Conservation (phyloP, 1,284 basidiomycete species). For the Pyrrhoderma lamaoense region DNA sequence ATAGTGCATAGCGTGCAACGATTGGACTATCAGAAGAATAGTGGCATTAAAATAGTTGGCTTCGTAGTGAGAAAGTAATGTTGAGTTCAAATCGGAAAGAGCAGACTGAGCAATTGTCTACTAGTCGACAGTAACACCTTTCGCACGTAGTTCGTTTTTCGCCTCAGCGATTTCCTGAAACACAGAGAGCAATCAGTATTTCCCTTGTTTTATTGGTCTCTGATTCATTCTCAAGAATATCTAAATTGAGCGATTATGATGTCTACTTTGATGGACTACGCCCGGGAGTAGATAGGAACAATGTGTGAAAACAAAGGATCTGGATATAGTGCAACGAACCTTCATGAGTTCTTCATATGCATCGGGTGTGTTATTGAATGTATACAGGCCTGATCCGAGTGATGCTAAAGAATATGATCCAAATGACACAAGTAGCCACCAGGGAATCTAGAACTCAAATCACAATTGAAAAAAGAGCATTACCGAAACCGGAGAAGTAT, state of each 20-base stretch:
- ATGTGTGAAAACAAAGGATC: not conserved
- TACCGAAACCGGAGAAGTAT: not conserved
- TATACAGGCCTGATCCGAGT: slow-evolving; percentile 41
- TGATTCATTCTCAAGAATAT: no score
- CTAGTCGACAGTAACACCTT: slow-evolving; percentile 44
- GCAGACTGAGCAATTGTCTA: not conserved
- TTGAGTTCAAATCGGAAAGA: no score
- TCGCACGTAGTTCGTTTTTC: slow-evolving; percentile 41
- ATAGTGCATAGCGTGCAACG: no score
- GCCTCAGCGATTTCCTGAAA: slow-evolving; percentile 39
- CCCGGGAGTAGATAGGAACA: not conserved
- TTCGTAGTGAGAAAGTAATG: no score
- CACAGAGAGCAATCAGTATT: not conserved
- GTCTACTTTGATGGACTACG: no score
- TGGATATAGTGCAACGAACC: slow-evolving; percentile 25
- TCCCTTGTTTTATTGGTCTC: no score
- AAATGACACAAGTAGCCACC: slow-evolving; percentile 44
- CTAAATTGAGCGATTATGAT: no score
- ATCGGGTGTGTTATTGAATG: slow-evolving; percentile 45
- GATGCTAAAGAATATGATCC: slow-evolving; percentile 43
- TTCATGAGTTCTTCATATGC: slow-evolving; percentile 41
- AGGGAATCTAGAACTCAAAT: slow-evolving; percentile 35
- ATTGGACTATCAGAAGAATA: no score
- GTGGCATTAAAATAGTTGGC: no score
- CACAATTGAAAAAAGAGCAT: not conserved